These are phyloP conservation scores for Osmanthus fragrans DNA, from an alignment of 257 asterid species.

Conservation along the genomic window DNA sequence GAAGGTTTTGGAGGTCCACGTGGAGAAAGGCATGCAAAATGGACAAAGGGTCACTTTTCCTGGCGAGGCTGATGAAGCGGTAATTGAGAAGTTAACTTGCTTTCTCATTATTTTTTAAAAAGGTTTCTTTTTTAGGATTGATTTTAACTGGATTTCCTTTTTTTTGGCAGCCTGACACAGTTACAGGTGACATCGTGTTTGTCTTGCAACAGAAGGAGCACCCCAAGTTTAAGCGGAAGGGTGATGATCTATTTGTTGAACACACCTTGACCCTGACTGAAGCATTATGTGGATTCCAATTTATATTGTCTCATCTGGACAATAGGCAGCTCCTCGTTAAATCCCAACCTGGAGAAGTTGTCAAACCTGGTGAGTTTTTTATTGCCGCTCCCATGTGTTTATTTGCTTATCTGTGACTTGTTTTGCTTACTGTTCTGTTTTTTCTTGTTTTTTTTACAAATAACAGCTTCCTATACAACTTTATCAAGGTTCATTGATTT, in stretches of 20 bases:
- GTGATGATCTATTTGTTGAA: constrained; percentile 81
- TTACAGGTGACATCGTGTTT: constrained; percentile 85
- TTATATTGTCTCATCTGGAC: constrained; percentile 77
- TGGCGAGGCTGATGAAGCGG: constrained; percentile 98
- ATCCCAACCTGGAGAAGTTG: constrained; percentile 87
- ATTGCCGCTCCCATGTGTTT: not conserved
- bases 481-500: not conserved
- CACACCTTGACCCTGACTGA: constrained; percentile 82
- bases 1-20: constrained; percentile 87
- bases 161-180: constrained; percentile 82
- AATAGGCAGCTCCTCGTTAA: constrained; percentile 82
- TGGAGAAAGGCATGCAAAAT: constrained; percentile 95
- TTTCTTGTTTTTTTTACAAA: too few relatives aligned
- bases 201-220: constrained; percentile 92
- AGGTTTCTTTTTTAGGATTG: not conserved
- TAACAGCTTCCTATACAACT: not conserved
- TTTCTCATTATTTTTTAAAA: not conserved
- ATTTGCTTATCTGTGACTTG: not conserved
- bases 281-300: constrained; percentile 94
- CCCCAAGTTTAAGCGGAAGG: constrained; percentile 85
- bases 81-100: constrained; percentile 18
- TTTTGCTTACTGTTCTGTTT: not conserved
- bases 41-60: constrained; percentile 90
- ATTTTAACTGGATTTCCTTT: constrained; percentile 8
- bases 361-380: constrained; percentile 69